Conservation (phyloP, 2,329 filamentous ascomycete genomes). For the Fusarium gaditjirri region DNA sequence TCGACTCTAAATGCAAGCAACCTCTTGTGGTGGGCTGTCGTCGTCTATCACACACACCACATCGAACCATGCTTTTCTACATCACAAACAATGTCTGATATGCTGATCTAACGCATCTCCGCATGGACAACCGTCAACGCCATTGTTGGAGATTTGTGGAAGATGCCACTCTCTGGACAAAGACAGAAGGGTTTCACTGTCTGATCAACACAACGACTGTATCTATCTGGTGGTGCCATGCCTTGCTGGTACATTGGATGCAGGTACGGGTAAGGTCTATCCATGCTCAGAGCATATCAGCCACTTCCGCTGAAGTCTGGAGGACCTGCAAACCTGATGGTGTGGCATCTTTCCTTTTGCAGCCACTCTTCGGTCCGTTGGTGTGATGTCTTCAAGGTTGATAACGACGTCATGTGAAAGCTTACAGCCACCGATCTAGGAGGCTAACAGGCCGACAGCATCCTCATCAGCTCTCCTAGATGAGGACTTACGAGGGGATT, state of each 20-base stretch:
- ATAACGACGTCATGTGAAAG: neutral
- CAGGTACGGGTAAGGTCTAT: constrained; percentile 9
- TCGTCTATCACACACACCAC: constrained; percentile 21
- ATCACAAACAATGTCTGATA: neutral
- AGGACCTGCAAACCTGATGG: constrained; percentile 17
- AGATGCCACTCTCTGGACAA: constrained; percentile 1
- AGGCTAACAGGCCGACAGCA: constrained; percentile 3
- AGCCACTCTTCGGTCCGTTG: constrained; percentile 11
- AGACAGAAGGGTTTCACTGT: neutral
- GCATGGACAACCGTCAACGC: neutral
- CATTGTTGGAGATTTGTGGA: neutral
- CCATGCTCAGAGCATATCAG: constrained; percentile 2
- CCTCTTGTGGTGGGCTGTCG: constrained; percentile 10
- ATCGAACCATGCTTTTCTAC: constrained; percentile 14
- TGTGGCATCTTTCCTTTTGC: constrained; percentile 25
- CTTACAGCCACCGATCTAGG: neutral
- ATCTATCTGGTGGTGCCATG: constrained; percentile 7
- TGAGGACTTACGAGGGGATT: neutral
- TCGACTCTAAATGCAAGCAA: neutral
- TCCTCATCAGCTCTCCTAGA: neutral
- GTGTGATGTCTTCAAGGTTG: neutral
- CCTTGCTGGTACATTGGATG: constrained; percentile 6
- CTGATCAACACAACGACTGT: neutral
- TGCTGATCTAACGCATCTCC: constrained; percentile 4
- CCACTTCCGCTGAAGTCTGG: constrained; percentile 19